A percentile compares a stretch with the other conserved stretches of the same genome.
Conservation (phyloP, 2,329 filamentous ascomycete genomes). For the Pyricularia grisea region DNA sequence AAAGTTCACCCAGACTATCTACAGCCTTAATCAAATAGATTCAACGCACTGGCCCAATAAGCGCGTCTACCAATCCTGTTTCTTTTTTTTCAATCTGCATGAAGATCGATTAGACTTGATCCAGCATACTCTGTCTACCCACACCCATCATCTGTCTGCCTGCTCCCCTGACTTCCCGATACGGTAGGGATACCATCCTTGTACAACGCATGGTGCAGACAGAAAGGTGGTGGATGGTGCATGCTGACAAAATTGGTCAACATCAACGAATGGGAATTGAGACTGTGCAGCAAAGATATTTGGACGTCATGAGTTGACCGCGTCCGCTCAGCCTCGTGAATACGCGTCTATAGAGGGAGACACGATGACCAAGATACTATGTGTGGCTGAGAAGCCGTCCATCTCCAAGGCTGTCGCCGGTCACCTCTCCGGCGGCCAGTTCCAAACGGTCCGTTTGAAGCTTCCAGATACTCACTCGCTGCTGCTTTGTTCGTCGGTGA, state of each 20-base stretch:
- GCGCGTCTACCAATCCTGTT: neutral
- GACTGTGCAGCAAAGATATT: neutral
- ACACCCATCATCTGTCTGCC: neutral
- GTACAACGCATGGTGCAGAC: neutral
- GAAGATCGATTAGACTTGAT: neutral
- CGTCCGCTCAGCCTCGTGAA: neutral
- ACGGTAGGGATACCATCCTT: neutral
- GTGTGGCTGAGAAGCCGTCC: conserved; percentile 65
- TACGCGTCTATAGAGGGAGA: neutral
- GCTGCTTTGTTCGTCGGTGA: neutral
- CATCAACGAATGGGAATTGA: neutral
- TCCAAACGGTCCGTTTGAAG: conserved; percentile 53
- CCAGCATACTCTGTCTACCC: neutral
- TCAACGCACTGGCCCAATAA: neutral
- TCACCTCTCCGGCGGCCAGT: conserved; percentile 72
- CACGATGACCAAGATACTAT: conserved; percentile 42
- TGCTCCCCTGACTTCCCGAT: neutral
- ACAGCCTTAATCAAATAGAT: neutral
- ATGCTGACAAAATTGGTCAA: neutral
- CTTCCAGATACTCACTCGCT: neutral
- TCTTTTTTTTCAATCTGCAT: neutral
- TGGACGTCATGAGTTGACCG: neutral
- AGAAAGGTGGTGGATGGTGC: neutral
- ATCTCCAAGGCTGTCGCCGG: conserved; percentile 90
- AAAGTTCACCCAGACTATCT: neutral